Base-by-base conservation (phyloP, 2,329 filamentous ascomycete species). In the Fusarium sp. region DNA sequence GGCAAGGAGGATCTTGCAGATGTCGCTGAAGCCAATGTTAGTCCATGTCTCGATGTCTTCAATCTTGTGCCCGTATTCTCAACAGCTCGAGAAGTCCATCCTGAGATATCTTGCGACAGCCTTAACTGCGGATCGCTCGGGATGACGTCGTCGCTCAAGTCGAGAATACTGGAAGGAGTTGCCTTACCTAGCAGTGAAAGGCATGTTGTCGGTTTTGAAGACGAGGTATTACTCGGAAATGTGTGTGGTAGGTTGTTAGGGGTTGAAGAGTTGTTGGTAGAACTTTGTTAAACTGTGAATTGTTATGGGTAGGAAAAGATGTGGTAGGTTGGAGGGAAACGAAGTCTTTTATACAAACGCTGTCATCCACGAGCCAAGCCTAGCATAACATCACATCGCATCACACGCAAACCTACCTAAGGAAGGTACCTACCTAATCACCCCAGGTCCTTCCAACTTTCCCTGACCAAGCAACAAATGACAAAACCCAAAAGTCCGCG, bases 1-100 rank as follows among this genome's bases (percentile, higher is more conserved):
- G 86, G 94, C 94, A 84, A 97, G 87, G 83, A 97, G 88, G 86
- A 89, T 88, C 83, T 89, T 89, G 86, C 84, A 87, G 75, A 89
- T 88, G 72, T 89, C 87, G 76, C 81, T 83, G 54, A 51, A 55
- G 41, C 7, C 11, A 41, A 30, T 37, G 45, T 74, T 51, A 75
- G 70, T 58, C 40, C 30, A 24, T 45, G 25, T 34, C 20, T 27
- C 20, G 32, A 22, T 34, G 25, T 7, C 9, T 61, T 62, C 12
- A 13, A 16, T 24, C 6, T 25, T 32, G 54, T 40, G n/a, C 12
- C n/a, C 14, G 44, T 22, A 34, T 42, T 37, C 51, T 20, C 37
- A 32, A 25, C 48, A 30, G 48, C 32, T 62, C 24, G 37, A 56
- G 30, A 47, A 9, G 41, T 16, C 47, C 41, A 29, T 42, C 61